Evolutionary conservation across 148 eudicot genomes (phyloP).

Genomic region (Vaccinium macrocarpon): DNA sequence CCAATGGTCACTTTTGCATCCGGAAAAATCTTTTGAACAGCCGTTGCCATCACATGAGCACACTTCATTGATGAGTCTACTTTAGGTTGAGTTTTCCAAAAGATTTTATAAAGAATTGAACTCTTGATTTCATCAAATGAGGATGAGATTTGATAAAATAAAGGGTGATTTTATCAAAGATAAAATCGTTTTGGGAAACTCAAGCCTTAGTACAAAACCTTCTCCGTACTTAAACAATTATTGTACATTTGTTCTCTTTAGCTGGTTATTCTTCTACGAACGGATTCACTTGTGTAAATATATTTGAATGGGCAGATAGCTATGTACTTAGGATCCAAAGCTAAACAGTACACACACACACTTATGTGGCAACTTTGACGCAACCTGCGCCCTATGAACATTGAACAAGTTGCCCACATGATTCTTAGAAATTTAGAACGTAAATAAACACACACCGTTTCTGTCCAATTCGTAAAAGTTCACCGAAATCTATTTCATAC

Average conservation of each 20-base stretch:
- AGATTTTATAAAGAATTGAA: no score
- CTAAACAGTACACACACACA: no score
- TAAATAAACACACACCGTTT: neutral
- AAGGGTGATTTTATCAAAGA: no score
- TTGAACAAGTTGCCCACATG: neutral
- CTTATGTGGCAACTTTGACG: neutral
- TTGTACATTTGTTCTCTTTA: neutral
- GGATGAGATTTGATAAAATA: no score
- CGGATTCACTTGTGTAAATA: neutral
- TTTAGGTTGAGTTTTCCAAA: neutral
- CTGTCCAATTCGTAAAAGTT: neutral
- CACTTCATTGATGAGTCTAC: constrained; percentile 52
- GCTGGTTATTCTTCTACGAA: neutral
- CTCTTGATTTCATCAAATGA: no score
- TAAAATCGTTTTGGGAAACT: no score
- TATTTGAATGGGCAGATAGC: neutral
- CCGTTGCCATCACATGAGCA: constrained; percentile 99
- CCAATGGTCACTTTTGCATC: constrained; percentile 98
- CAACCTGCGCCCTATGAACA: neutral
- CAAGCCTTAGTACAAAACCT: neutral
- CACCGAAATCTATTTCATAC: neutral
- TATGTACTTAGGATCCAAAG: no score
- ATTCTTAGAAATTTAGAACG: neutral
- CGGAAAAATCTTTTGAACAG: constrained; percentile 94
- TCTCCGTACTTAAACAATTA: neutral